Base-by-base conservation (phyloP, 208 protist genomes). In the Leishmania braziliensis region DNA sequence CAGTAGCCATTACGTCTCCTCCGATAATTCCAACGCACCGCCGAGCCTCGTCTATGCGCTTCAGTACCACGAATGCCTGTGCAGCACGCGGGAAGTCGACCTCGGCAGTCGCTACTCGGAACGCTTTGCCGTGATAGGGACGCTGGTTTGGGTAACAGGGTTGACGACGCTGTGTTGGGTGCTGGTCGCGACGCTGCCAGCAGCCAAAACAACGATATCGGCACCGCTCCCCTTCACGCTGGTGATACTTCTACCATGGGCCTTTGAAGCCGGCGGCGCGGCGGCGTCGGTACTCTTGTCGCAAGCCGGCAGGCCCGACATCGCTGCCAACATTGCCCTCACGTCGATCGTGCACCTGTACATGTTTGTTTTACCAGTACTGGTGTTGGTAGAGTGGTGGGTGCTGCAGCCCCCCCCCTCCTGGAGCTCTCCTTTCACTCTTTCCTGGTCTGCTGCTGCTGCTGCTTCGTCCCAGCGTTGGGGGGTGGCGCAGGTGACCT, bases 271-370 rank as follows among this genome's bases (percentile, higher is more conserved):
- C 5, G 87, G 84, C 46, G 86, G 90, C 60, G 76, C 93, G 33
- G 86, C 85, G 20, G 89, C 93, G 36, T 86, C 90, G 1, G 83
- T 94, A 43, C 81, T 91, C 46, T 85, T 96, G 79, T 84, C 95
- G 36, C 73, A 75, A 14, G 87, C 87, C 50, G 84, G 86, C 2
- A 92, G 95, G 43, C 93, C 95, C 60, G 95, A 97, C 86, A 90
- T 97, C 20, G 87, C 85, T 26, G 85, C 91, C 43, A 89, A 86
- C 78, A 92, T 96, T 39, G 92, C 91, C 68, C 89, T 96, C 50
- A 84, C 91, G 39, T 89, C 86, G 53, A 87, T 91, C 46, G 90
- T 93, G 18, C 92, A 96, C 62, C 86, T 97, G 65, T 93, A 90
- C 79, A 76, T 92, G 66, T 93, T 93, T 69, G 87, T 96, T 2